A percentile compares a stretch with the other conserved stretches of the same genome.
Conservation (phyloP, 2,329 filamentous ascomycete genomes). For the Immersiporthe knoxdaviesiana region DNA sequence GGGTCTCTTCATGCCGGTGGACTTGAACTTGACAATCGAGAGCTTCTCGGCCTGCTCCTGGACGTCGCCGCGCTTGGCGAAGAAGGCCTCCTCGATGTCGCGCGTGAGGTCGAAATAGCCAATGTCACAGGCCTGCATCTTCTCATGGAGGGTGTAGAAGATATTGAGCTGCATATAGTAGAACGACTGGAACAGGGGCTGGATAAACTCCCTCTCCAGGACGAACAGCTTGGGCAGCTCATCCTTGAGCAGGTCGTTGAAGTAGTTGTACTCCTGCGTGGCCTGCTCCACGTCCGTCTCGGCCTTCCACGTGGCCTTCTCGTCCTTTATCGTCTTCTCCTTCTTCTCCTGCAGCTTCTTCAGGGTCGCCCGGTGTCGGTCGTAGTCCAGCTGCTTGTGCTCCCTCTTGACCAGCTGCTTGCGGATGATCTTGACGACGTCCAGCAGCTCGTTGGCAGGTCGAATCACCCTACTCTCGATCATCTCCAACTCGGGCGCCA, state of each 20-base stretch:
- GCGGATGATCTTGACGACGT: conserved; percentile 92
- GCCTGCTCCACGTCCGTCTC: conserved; percentile 89
- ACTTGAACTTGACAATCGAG: conserved; percentile 88
- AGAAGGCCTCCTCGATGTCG: conserved; percentile 90
- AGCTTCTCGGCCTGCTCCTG: conserved; percentile 84
- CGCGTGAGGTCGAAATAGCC: conserved; percentile 93
- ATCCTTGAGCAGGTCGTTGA: conserved; percentile 95
- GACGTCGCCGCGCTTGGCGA: conserved; percentile 84
- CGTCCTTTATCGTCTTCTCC: conserved; percentile 93
- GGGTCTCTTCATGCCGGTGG: conserved; percentile 70
- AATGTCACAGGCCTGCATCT: conserved; percentile 96
- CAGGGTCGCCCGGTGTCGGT: conserved; percentile 77
- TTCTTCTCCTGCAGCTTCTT: conserved; percentile 99
- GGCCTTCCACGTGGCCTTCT: conserved; percentile 95
- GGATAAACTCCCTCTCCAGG: conserved; percentile 92
- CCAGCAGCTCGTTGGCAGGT: conserved; percentile 89
- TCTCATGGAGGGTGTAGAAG: conserved; percentile 97
- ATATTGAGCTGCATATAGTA: conserved; percentile 99
- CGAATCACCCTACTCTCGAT: conserved; percentile 90
- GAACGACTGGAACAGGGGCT: conserved; percentile 96
- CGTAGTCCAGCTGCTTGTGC: conserved; percentile 97
- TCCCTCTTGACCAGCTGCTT: conserved; percentile 89
- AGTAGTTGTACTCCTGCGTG: conserved; percentile 96
- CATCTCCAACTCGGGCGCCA: conserved; percentile 94
- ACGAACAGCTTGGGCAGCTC: conserved; percentile 90